Conservation (phyloP, 1,139 yeast genomes). For the Zygosaccharomyces pseudobailii region DNA sequence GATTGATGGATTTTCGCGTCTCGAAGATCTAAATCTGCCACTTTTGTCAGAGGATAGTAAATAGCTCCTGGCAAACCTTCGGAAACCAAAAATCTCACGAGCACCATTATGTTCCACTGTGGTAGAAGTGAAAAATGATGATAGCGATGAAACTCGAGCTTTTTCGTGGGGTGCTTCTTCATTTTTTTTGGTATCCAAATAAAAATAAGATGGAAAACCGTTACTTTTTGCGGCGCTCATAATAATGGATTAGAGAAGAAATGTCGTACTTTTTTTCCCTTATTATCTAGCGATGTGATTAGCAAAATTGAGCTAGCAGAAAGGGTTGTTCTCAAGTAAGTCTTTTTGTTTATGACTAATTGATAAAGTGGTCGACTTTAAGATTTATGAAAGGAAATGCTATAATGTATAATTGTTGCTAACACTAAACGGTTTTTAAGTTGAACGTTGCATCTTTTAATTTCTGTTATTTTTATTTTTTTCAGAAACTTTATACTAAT, state of each 20-base stretch:
- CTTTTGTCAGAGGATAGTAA: constrained; percentile 9
- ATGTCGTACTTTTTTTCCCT: background rate
- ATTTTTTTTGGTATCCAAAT: constrained; percentile 4
- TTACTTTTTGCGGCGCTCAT: constrained; percentile 8
- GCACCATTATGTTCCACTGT: constrained; percentile 11
- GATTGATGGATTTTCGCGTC: background rate
- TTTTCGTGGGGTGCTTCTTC: constrained; percentile 4
- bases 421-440: too few species aligned
- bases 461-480: background rate
- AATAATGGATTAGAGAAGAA: background rate
- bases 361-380: background rate
- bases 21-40: constrained; percentile 1
- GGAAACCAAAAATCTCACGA: constrained; percentile 27
- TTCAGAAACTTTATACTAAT: too few species aligned
- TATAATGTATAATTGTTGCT: too few species aligned
- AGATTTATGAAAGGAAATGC: background rate
- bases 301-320: background rate
- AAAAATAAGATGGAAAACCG: constrained; percentile 2
- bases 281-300: background rate
- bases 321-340: background rate
- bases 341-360: background rate
- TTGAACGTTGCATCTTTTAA: too few species aligned
- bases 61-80: constrained; percentile 27
- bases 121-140: constrained; percentile 11
- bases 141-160: constrained; percentile 9